A percentile compares a stretch with the other conserved stretches of the same genome.
These are phyloP conservation scores for Adenanthera pavonina DNA, from an alignment of 306 rosid species.

Conservation along the genomic window DNA sequence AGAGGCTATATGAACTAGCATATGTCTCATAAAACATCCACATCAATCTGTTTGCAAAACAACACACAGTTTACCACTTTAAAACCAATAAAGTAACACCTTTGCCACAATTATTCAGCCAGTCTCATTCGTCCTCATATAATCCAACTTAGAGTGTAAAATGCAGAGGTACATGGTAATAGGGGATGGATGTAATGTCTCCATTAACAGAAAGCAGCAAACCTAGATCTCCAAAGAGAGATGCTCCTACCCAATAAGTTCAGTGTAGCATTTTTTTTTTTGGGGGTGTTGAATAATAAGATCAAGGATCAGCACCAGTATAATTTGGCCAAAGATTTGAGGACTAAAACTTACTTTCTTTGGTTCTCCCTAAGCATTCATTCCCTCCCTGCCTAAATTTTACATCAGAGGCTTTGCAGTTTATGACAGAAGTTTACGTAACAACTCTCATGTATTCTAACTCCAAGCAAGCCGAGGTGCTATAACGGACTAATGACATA, in stretches of 20 bases:
- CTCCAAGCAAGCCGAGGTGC: background rate
- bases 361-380: background rate
- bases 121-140: background rate
- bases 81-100: background rate
- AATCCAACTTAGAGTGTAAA: background rate
- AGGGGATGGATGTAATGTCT: background rate
- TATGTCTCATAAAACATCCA: background rate
- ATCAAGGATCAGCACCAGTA: too few species aligned
- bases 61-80: background rate
- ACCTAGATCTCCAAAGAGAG: background rate
- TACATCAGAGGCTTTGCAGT: background rate
- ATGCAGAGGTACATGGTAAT: background rate
- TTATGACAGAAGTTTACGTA: background rate
- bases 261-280: background rate
- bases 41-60: background rate
- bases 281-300: too few species aligned
- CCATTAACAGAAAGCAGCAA: background rate
- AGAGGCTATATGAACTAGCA: constrained; percentile 7
- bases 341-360: background rate
- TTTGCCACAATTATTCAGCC: background rate
- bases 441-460: background rate
- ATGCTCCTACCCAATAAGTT: background rate
- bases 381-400: background rate
- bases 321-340: background rate
- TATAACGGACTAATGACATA: background rate